These are phyloP conservation scores for Trichomonas gallinae DNA, from an alignment of 208 protist genomes.

Conservation along the genomic window DNA sequence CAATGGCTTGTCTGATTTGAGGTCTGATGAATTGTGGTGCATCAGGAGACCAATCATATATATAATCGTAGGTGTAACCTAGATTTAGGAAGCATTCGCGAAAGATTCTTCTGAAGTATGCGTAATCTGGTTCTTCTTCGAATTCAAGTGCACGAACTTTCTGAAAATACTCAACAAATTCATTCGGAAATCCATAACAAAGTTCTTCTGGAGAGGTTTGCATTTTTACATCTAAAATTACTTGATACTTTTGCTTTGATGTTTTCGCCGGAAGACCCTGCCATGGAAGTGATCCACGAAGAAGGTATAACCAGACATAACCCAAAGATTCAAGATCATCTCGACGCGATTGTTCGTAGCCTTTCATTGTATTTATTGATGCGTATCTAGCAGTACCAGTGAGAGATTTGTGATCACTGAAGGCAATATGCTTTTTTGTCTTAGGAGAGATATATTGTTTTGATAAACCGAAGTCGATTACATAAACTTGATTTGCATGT, in stretches of 20 bases:
- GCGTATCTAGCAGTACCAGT: conserved; percentile 94
- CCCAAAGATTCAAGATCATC: conserved; percentile 77
- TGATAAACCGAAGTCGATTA: conserved; percentile 59
- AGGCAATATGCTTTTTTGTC: conserved; percentile 94
- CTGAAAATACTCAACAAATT: conserved; percentile 89
- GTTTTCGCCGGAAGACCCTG: conserved; percentile 60
- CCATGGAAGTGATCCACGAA: conserved; percentile 90
- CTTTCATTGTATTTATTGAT: conserved; percentile 96
- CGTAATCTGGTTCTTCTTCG: conserved; percentile 95
- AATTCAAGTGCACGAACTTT: conserved; percentile 82
- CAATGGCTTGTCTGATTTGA: background rate
- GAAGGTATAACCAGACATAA: conserved; percentile 97
- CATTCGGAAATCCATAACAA: conserved; percentile 60
- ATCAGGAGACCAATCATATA: conserved; percentile 80
- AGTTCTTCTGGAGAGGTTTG: conserved; percentile 72
- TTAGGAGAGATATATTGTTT: conserved; percentile 96
- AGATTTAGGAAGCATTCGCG: conserved; percentile 81
- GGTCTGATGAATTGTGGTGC: background rate
- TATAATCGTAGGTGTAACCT: conserved; percentile 85
- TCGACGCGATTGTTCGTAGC: conserved; percentile 71
- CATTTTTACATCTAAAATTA: conserved; percentile 86
- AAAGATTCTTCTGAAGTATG: conserved; percentile 76
- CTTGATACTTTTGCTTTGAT: conserved; percentile 88
- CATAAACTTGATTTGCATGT: conserved; percentile 47
- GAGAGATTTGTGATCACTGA: conserved; percentile 45